These are phyloP conservation scores for Achaetomium macrosporum DNA, from an alignment of 2,329 filamentous ascomycete genomes.

Conservation along the genomic window DNA sequence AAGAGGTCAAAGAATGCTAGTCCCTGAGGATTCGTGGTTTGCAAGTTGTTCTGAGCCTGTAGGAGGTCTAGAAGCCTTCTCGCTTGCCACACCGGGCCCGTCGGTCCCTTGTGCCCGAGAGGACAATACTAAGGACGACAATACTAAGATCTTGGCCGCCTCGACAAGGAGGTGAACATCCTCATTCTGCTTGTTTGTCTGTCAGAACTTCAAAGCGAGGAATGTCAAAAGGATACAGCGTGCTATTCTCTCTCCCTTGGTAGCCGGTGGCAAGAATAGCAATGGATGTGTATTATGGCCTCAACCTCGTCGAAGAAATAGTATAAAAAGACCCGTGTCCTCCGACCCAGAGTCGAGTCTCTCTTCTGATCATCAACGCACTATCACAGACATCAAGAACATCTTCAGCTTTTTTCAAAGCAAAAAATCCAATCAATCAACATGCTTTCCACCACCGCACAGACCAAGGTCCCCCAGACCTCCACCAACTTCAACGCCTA, in stretches of 20 bases:
- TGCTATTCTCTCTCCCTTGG: not conserved
- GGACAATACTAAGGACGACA: conserved; percentile 17
- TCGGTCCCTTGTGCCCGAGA: not conserved
- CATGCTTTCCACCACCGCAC: conserved; percentile 29
- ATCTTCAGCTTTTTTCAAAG: conserved; percentile 16
- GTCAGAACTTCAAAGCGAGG: not conserved
- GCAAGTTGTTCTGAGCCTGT: not conserved
- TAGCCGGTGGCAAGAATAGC: not conserved
- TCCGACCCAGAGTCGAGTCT: conserved; percentile 4
- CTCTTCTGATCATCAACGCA: conserved; percentile 24
- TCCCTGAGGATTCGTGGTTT: not conserved
- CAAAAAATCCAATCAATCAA: conserved; percentile 25
- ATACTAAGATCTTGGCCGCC: conserved; percentile 10
- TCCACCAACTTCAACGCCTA: conserved; percentile 27
- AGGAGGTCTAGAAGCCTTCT: not conserved
- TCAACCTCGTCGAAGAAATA: not conserved
- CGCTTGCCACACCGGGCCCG: not conserved
- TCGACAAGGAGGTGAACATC: not conserved
- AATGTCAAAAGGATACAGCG: conserved; percentile 5
- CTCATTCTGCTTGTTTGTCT: conserved; percentile 5
- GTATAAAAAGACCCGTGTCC: conserved; percentile 23
- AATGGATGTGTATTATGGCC: not conserved
- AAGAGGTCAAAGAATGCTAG: not conserved
- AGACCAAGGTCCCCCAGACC: conserved; percentile 26
- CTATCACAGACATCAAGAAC: conserved; percentile 9